Base-by-base conservation (phyloP, 106 monocot genomes). In the Dioscorea zingiberensis region DNA sequence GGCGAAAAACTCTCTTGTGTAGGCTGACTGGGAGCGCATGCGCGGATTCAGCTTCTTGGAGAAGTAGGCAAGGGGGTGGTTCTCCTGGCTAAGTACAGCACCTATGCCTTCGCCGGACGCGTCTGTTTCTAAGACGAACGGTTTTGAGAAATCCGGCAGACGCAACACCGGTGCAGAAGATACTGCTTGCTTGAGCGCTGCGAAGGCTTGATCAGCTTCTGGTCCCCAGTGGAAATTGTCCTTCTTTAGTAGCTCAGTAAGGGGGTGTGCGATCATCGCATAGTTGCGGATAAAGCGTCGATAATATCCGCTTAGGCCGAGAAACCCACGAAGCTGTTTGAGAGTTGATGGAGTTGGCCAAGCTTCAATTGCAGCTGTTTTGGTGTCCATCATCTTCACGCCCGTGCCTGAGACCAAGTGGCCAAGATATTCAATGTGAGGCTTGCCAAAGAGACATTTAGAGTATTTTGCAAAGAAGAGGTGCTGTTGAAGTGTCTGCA, bases 21-120 rank as follows among this genome's bases (percentile, higher is more conserved):
- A 30, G n/a, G 27, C 2, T 62, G 32, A 2, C 1, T 16, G 11
- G 13, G 13, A 4, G 14, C 38, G 32, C 29, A 28, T 62, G 13
- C 17, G 14, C 14, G 19, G 6, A n/a, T 4, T 17, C n/a, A 29
- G 2, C 15, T 13, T 21, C 19, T 62, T 62, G 21, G 29, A n/a
- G 8, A 62, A 62, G 21, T 32, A 62, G 21, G 30, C 30, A 62
- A 62, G 29, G 12, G 62, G 62, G n/a, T 32, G 49, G 30, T 30
- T 2, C 2, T 30, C 7, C 7, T 30, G 30, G 30, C 30, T 30
- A 3, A 30, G 7, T 2, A 30, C n/a, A n/a, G n/a, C n/a, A n/a
- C 46, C 10, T 13, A 14, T 49, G 49, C 49, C 7, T 2, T 13
- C 18, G 49, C 49, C 49, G 13, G 49, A 49, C 16, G 49, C 49